Conservation (phyloP, 805 yeast species). For the Saccharomycopsis sp. region DNA sequence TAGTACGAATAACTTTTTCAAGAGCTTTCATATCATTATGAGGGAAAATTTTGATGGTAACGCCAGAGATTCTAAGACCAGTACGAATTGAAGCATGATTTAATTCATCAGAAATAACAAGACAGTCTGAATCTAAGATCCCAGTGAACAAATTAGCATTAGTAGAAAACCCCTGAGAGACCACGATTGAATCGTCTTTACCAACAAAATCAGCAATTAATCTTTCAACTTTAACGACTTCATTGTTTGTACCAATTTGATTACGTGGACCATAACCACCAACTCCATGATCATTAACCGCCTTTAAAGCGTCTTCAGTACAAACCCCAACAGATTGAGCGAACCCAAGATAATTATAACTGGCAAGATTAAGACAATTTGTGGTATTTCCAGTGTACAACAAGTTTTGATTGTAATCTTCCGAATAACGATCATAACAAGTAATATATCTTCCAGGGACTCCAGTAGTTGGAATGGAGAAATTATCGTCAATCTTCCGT, state of each 20-base stretch:
- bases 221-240: constrained; percentile 65
- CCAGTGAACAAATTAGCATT: constrained; percentile 82
- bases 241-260: constrained; percentile 62
- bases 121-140: constrained; percentile 74
- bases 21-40: constrained; percentile 82
- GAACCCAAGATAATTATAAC: constrained; percentile 93
- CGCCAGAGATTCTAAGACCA: constrained; percentile 89
- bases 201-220: constrained; percentile 81
- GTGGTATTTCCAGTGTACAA: constrained; percentile 66
- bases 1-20: constrained; percentile 69
- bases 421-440: constrained; percentile 69
- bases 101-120: constrained; percentile 87
- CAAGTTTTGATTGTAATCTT: constrained; percentile 53
- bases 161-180: constrained; percentile 94
- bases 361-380: constrained; percentile 75
- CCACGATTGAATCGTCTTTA: constrained; percentile 75
- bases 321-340: constrained; percentile 93
- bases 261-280: constrained; percentile 72
- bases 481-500: constrained; percentile 85
- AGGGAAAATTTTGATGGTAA: constrained; percentile 81
- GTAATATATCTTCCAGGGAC: constrained; percentile 91
- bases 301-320: constrained; percentile 62
- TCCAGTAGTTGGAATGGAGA: constrained; percentile 92
- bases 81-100: constrained; percentile 95
- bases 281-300: constrained; percentile 62